phyloP scores from a whole-genome alignment of 106 monocot species.

The Iris macrosiphon region DNA sequence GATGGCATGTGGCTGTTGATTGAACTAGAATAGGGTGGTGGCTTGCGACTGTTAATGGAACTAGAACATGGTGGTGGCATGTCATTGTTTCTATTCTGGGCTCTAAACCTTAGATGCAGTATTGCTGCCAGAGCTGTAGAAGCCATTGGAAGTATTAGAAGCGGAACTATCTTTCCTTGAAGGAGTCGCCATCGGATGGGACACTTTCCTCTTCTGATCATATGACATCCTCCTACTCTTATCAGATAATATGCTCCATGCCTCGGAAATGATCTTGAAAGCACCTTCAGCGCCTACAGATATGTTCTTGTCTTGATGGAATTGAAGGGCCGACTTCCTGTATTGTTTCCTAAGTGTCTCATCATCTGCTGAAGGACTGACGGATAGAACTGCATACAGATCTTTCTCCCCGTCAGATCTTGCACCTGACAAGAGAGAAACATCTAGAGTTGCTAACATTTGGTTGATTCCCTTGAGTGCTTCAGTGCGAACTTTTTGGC shows the following conservation, averaged over 20 bases:
- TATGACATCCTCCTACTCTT: slow-evolving; percentile 11
- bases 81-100: neutral
- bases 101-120: neutral
- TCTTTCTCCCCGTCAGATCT: slow-evolving; percentile 12
- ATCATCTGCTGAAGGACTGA: slow-evolving; percentile 11
- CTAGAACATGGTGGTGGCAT: slow-evolving; percentile 1
- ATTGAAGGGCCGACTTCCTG: slow-evolving; percentile 12
- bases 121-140: neutral
- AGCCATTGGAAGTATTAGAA: slow-evolving; percentile 6
- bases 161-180: neutral
- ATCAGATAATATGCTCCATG: slow-evolving; percentile 22
- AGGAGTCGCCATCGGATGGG: neutral
- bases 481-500: slow-evolving; percentile 43
- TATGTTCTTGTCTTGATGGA: slow-evolving; percentile 20
- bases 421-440: slow-evolving; percentile 4
- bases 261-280: slow-evolving; percentile 23
- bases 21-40: too few species aligned
- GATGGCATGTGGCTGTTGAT: too few species aligned
- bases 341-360: slow-evolving; percentile 17
- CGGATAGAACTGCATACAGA: slow-evolving; percentile 10
- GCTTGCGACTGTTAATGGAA: neutral
- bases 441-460: slow-evolving; percentile 15
- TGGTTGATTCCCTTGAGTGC: slow-evolving; percentile 18
- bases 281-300: slow-evolving; percentile 16
- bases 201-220: slow-evolving; percentile 14